Conservation (phyloP, 768 basidiomycete genomes). For the Lactifluus piperatus region DNA sequence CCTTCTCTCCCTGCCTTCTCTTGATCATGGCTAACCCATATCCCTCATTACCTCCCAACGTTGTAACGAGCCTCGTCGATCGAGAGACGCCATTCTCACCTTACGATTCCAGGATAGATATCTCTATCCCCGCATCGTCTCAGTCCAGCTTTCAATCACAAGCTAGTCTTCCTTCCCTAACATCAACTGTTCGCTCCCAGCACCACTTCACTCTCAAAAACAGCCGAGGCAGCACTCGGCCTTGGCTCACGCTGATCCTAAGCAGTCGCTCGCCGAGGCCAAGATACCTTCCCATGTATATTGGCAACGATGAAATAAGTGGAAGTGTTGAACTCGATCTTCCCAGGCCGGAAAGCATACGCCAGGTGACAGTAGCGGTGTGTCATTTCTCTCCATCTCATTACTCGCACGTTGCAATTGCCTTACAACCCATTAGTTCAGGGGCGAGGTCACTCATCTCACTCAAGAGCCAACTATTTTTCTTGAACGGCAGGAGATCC, state of each 20-base stretch:
- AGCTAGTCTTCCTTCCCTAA: neutral
- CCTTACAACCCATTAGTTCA: neutral
- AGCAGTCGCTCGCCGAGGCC: slow-evolving; percentile 34
- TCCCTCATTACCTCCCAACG: no score
- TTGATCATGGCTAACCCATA: neutral
- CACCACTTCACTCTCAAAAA: slow-evolving; percentile 38
- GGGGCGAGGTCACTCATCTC: slow-evolving; percentile 6
- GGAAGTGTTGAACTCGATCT: slow-evolving; percentile 46
- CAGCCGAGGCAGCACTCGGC: slow-evolving; percentile 28
- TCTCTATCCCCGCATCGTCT: neutral
- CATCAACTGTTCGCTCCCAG: slow-evolving; percentile 20
- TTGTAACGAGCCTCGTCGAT: neutral
- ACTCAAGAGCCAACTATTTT: slow-evolving; percentile 45
- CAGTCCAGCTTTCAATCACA: neutral
- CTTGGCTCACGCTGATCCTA: slow-evolving; percentile 42
- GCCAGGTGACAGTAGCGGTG: slow-evolving; percentile 40
- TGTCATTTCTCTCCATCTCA: slow-evolving; percentile 13
- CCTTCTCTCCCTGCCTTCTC: no score
- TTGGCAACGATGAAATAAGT: slow-evolving; percentile 39
- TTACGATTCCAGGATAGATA: neutral
- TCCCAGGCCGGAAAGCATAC: slow-evolving; percentile 40
- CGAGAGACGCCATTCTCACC: neutral
- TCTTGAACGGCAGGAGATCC: slow-evolving; percentile 32
- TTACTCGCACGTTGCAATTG: neutral
- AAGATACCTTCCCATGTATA: slow-evolving; percentile 36